These are phyloP conservation scores for Colletotrichum trifolii DNA, from an alignment of 2,329 filamentous ascomycete genomes.

Conservation along the genomic window DNA sequence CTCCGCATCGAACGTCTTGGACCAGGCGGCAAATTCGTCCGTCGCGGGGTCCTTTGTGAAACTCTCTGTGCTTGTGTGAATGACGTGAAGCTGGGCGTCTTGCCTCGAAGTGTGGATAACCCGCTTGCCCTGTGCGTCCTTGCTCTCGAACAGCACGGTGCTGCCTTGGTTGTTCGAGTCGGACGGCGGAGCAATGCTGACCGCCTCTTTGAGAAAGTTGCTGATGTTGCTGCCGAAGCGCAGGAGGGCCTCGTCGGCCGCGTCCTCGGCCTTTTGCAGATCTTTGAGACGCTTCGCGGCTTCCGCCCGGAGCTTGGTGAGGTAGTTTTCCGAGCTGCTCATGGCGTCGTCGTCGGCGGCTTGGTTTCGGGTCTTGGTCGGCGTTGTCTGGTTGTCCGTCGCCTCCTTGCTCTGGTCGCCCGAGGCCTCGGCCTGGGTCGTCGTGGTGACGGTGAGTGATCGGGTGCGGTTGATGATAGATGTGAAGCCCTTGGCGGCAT, in stretches of 20 bases:
- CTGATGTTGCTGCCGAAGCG: conserved; percentile 91
- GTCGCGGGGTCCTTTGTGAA: conserved; percentile 85
- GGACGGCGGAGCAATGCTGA: conserved; percentile 83
- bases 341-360: conserved; percentile 57
- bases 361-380: conserved; percentile 54
- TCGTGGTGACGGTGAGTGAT: conserved; percentile 73
- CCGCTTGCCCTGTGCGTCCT: conserved; percentile 87
- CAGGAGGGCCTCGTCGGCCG: conserved; percentile 92
- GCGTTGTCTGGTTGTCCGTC: conserved; percentile 53
- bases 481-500: conserved; percentile 84
- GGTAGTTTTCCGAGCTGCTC: conserved; percentile 68
- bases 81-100: conserved; percentile 94
- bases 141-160: conserved; percentile 90
- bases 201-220: conserved; percentile 90
- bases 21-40: conserved; percentile 80
- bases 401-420: conserved; percentile 34
- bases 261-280: conserved; percentile 91
- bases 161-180: conserved; percentile 60
- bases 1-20: conserved; percentile 80
- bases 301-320: conserved; percentile 80
- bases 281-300: conserved; percentile 88
- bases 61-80: conserved; percentile 85
- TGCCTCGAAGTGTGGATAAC: conserved; percentile 95
- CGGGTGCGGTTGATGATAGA: conserved; percentile 79
- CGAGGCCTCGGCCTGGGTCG: conserved; percentile 43